These are phyloP conservation scores for Nemania diffusa DNA, from an alignment of 2,329 filamentous ascomycete genomes.

Conservation along the genomic window DNA sequence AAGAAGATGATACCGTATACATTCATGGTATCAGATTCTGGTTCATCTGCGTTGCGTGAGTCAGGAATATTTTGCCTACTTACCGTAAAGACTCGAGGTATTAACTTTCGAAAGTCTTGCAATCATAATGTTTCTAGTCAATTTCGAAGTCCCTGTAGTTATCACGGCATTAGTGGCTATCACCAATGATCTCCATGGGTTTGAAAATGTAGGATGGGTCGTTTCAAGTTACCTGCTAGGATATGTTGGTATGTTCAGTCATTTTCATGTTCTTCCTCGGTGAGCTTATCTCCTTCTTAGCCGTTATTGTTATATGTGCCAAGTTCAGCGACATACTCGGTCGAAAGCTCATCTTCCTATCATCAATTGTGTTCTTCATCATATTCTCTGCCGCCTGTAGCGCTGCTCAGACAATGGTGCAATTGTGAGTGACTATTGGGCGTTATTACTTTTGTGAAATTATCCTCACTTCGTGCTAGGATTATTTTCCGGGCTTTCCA, in stretches of 20 bases:
- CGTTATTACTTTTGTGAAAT: neutral
- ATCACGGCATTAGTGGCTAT: constrained; percentile 38
- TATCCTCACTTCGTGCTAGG: constrained; percentile 11
- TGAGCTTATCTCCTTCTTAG: constrained; percentile 21
- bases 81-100: neutral
- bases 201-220: constrained; percentile 34
- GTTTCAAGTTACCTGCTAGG: constrained; percentile 39
- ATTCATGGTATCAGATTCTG: constrained; percentile 32
- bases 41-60: constrained; percentile 29
- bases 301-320: constrained; percentile 65
- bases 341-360: constrained; percentile 63
- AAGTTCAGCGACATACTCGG: constrained; percentile 78
- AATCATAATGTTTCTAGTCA: constrained; percentile 39
- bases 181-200: constrained; percentile 31
- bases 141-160: constrained; percentile 38
- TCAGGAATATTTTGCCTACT: neutral
- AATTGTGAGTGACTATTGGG: constrained; percentile 61
- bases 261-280: no score
- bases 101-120: constrained; percentile 30
- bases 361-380: constrained; percentile 69
- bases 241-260: constrained; percentile 34
- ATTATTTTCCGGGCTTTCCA: constrained; percentile 35
- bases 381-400: constrained; percentile 73
- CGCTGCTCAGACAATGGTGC: constrained; percentile 72
- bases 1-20: constrained; percentile 23